Evolutionary conservation across 2,329 filamentous ascomycete species (phyloP), one percentile per base, ranked within the genome.

Genomic region (Cytospora paraplurivora): DNA sequence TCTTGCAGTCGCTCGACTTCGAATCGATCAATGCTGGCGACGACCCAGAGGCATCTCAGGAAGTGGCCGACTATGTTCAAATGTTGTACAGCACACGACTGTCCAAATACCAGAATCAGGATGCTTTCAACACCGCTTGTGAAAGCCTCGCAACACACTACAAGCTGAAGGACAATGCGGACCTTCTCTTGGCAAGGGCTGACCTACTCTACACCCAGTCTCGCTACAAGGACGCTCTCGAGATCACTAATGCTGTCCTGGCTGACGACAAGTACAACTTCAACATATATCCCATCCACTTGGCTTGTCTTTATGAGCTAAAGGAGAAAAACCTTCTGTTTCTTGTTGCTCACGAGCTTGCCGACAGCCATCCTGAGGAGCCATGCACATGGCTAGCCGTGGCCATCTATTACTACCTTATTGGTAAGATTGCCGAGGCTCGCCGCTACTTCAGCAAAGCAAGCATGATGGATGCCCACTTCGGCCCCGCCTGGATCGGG

Each of bases 371-470:
- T 67, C 94, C 95, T 0, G 89, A 95, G 64, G 93, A 98, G 75
- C 89, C 95, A 0, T 92, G 90, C 74, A 90, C 93, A 1, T 99
- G 95, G 88, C 85, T 99, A 33, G 95, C 95, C 0, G 94, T 99
- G 12, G 95, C 93, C 12, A 89, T 93, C 35, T 99, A 98, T 80
- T 99, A 99, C 76, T 88, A 98, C 67, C 83, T 89, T 17, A 97
- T 93, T 59, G 86, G 88, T 69, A 93, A 93, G 71, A 92, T 99
- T 63, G 90, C 95, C 4, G 95, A 99, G 77, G 93, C 96, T 11
- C 88, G 95, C 12, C 88, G 94, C 47, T 99, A 95, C 80, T 99
- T 99, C 76, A 96, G 92, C 72, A 99, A 99, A 77, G 91, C 96
- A 5, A 96, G 92, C 68, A 90, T 98, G 81, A 94, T 99, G 88